Percentiles rank a stretch among this genome's conserved stretches.
Evolutionary conservation across 176 grass and related monocot genomes (phyloP).

Genomic region (Ananas comosus): DNA sequence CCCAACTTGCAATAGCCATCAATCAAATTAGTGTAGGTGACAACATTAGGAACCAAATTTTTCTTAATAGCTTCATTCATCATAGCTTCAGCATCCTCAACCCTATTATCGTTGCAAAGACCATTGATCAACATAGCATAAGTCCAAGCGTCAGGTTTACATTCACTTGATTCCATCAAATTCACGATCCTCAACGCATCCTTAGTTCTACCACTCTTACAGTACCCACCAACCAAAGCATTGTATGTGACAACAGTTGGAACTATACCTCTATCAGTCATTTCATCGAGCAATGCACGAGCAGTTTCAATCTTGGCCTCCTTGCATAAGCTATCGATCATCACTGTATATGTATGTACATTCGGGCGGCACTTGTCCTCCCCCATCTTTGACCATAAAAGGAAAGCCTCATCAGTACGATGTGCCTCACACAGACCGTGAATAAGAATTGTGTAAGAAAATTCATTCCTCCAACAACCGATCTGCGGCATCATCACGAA

Average conservation of each 20-base stretch:
- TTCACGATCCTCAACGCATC: constrained; percentile 35
- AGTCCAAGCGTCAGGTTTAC: constrained; percentile 42
- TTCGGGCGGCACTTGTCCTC: constrained; percentile 51
- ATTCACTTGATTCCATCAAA: constrained; percentile 42
- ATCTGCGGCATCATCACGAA: constrained; percentile 69
- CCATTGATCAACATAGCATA: constrained; percentile 40
- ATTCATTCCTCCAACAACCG: constrained; percentile 56
- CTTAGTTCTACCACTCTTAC: constrained; percentile 28
- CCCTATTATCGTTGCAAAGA: constrained; percentile 25
- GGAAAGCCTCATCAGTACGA: constrained; percentile 30
- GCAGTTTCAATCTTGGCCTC: constrained; percentile 34
- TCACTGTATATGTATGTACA: constrained; percentile 40
- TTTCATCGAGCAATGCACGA: constrained; percentile 55
- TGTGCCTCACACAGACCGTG: constrained; percentile 41
- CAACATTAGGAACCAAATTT: constrained; percentile 33
- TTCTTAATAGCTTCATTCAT: constrained; percentile 34
- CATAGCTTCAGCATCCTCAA: constrained; percentile 40
- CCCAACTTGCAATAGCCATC: constrained; percentile 50
- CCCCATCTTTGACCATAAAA: constrained; percentile 46
- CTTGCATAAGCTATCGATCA: constrained; percentile 63
- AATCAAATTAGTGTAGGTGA: constrained; percentile 53
- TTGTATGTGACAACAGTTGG: constrained; percentile 51
- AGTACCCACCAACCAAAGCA: constrained; percentile 48
- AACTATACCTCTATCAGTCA: constrained; percentile 36
- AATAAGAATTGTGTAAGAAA: constrained; percentile 73